Base-by-base conservation (phyloP, 176 grass and related monocot genomes). In the Triticum timopheevii region DNA sequence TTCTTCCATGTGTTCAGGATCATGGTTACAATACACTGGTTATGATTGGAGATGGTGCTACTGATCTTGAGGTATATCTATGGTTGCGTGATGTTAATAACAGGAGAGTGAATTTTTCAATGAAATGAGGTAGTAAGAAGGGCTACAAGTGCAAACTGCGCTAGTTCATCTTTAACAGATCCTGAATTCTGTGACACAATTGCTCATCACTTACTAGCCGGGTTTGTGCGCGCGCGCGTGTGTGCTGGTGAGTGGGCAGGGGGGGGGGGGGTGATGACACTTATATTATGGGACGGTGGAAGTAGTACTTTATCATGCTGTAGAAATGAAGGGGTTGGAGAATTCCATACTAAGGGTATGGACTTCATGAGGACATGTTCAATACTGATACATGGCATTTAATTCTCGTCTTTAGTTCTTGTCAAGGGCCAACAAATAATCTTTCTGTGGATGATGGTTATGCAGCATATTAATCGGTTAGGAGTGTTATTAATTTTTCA, bases 41-140 rank as follows among this genome's bases (percentile, higher is more conserved):
- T 86, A 98, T 98, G 93, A 92, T 98, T 90, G 96, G 96, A 86
- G 96, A 98, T 88, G 96, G 91, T 89, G 94, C 94, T 75, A 95
- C 94, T 72, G 94, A 95, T 84, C 91, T 95, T 86, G 94, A 95
- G 91, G 94, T 95, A 89, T 80, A 28, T 33, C 20, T 17, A 35
- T 79, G 9, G 49, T 52, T 52, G 49, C 0, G 5, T 52, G 49
- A 52, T 52, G 13, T 1, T 17, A 52, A 52, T 52, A 52, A 2
- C 49, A 52, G 5, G 47, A 15, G 45, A 17, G 49, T 52, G 4
- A 50, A 17, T 52, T 52, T 52, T 52, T 16, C 49, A 52, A 52
- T 52, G 16, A 52, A 49, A 52, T 52, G 4, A 52, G 49, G 13
- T 47, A 13, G 45, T 13, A 47, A 47, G 45, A 47, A 52, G 49